Conservation (phyloP, 176 grass and related monocot genomes). For the Avena sativa region DNA sequence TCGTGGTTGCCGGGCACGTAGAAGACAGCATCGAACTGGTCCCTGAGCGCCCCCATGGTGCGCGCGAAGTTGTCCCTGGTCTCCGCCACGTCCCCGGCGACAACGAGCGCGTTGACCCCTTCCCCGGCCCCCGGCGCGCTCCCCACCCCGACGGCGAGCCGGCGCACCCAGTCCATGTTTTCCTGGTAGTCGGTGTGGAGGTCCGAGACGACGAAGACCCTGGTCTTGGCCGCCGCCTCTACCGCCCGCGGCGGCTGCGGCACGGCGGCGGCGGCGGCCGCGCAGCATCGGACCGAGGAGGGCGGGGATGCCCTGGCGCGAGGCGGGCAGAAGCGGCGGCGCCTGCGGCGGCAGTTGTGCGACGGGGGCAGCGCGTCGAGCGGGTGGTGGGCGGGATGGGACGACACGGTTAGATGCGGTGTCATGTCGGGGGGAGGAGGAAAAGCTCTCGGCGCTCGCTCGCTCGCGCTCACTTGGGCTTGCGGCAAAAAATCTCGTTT, state of each 20-base stretch:
- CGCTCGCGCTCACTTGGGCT: constrained; percentile 13
- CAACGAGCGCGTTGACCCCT: constrained; percentile 71
- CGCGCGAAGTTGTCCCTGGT: constrained; percentile 69
- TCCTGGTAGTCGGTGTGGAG: constrained; percentile 89
- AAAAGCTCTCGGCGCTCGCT: not conserved
- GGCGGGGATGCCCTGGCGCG: not conserved
- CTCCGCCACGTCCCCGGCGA: constrained; percentile 89
- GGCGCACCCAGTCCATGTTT: constrained; percentile 97
- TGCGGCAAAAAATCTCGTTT: constrained; percentile 39
- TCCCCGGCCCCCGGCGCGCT: not conserved
- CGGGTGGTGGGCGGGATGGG: constrained; percentile 35
- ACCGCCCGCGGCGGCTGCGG: not conserved
- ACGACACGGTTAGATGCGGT: constrained; percentile 51
- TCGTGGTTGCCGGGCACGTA: constrained; percentile 96
- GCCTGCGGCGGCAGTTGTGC: constrained; percentile 39
- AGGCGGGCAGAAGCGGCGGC: constrained; percentile 21
- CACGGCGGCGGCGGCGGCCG: not conserved
- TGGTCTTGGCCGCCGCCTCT: not conserved
- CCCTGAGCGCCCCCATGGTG: constrained; percentile 76
- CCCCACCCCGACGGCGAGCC: constrained; percentile 47
- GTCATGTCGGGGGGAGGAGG: constrained; percentile 41
- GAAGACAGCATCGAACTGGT: constrained; percentile 69
- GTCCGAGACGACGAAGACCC: constrained; percentile 91
- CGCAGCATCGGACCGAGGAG: constrained; percentile 35
- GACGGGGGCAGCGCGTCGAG: constrained; percentile 36